Conservation (phyloP, 106 monocot genomes). For the Allium sativum region DNA sequence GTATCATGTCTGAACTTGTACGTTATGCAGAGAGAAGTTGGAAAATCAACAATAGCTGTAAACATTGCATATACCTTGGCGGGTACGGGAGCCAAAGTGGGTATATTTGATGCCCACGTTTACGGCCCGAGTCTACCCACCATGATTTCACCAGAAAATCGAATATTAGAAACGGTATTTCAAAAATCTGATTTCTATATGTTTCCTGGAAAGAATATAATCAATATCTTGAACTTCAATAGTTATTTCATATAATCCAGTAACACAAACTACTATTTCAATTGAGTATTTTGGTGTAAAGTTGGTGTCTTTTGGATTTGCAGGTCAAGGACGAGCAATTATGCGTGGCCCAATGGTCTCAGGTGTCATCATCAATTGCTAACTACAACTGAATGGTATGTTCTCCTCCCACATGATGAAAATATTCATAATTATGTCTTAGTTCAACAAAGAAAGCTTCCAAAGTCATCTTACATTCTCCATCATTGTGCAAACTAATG, state of each 20-base stretch:
- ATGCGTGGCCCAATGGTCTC: constrained; percentile 99
- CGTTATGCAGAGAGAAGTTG: constrained; percentile 62
- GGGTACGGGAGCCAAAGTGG: constrained; percentile 77
- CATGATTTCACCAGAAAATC: constrained; percentile 91
- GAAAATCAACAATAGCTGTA: constrained; percentile 66
- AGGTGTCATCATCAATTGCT: constrained; percentile 87
- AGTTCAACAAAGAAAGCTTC: no score
- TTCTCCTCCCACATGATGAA: no score
- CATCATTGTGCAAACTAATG: no score
- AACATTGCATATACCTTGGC: constrained; percentile 71
- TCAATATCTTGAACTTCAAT: constrained; percentile 14
- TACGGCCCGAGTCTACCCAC: constrained; percentile 96
- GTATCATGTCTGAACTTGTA: no score
- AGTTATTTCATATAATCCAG: constrained; percentile 69
- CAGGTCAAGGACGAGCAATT: constrained; percentile 93
- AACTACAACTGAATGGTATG: constrained; percentile 89
- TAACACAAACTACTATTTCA: constrained; percentile 69
- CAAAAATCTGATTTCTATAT: background rate
- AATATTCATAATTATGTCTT: no score
- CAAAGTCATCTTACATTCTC: no score
- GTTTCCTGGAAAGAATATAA: background rate
- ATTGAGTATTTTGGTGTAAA: constrained; percentile 90
- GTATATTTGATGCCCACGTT: constrained; percentile 98
- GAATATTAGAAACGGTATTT: constrained; percentile 80
- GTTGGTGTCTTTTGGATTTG: constrained; percentile 95